phyloP scores from a whole-genome alignment of 306 rosid species.

The Cucumis hystrix region DNA sequence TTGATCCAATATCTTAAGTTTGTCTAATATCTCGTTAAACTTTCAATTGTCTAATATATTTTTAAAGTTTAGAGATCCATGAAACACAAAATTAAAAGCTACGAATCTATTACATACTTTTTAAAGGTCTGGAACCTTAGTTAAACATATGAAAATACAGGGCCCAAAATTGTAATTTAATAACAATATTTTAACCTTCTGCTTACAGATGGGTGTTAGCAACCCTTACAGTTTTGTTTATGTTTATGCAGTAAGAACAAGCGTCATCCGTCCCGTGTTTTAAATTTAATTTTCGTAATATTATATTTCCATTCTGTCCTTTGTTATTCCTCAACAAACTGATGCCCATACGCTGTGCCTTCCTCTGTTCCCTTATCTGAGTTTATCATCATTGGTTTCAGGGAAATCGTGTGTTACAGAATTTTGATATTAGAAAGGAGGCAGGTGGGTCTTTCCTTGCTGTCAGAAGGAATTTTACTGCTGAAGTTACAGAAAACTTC shows the following conservation, averaged over 20 bases:
- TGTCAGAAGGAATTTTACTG: conserved; percentile 18
- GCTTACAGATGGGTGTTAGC: neutral
- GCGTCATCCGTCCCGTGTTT: neutral
- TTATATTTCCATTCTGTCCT: neutral
- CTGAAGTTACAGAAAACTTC: conserved; percentile 41
- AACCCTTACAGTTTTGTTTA: neutral
- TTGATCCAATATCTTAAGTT: neutral
- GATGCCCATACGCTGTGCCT: neutral
- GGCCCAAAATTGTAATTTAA: neutral
- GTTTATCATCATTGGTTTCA: conserved; percentile 8
- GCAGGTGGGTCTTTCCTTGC: conserved; percentile 46
- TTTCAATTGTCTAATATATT: neutral
- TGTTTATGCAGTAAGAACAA: neutral
- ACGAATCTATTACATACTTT: neutral
- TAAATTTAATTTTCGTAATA: neutral
- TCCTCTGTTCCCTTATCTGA: neutral
- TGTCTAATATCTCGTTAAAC: neutral
- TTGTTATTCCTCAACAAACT: neutral
- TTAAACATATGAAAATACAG: neutral
- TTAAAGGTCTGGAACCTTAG: neutral
- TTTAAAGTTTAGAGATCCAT: neutral
- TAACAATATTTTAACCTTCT: neutral
- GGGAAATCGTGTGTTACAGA: conserved; percentile 41
- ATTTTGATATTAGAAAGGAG: conserved; percentile 52
- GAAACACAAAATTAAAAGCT: neutral